Percentiles rank a stretch among this genome's conserved stretches.
phyloP scores from a whole-genome alignment of 139 green algal genomes.

The Closterium sp. region DNA sequence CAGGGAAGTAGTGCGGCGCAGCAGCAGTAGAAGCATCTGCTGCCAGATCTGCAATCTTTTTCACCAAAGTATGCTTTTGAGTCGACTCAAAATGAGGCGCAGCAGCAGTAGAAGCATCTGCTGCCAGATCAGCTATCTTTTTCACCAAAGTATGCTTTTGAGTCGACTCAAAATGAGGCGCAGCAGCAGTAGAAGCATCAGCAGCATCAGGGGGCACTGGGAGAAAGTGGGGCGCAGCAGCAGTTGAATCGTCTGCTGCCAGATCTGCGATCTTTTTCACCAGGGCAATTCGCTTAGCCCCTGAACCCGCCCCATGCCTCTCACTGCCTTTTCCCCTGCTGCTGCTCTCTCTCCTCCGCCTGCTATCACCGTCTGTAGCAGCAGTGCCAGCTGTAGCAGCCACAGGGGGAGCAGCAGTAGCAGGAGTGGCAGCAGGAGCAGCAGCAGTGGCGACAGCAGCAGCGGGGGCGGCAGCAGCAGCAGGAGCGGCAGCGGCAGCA shows the following conservation, averaged over 20 bases:
- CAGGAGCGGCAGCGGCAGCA: not conserved
- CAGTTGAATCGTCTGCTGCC: not conserved
- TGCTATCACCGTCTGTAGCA: not conserved
- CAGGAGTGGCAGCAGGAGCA: not conserved
- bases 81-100: too few species aligned
- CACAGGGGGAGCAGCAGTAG: not conserved
- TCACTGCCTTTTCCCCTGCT: not conserved
- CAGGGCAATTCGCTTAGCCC: not conserved
- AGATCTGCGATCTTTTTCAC: not conserved
- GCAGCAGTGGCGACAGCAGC: not conserved
- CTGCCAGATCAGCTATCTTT: not conserved
- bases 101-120: not conserved
- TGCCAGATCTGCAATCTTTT: not conserved
- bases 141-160: too few species aligned
- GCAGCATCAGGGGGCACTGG: too few species aligned
- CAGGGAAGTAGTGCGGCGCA: not conserved
- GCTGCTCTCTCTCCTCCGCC: not conserved
- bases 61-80: too few species aligned
- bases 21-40: not conserved
- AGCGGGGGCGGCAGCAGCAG: too few species aligned
- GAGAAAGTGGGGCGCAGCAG: not conserved
- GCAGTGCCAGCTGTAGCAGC: not conserved
- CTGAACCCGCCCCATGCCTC: not conserved
- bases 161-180: too few species aligned
- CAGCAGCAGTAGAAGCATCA: too few species aligned